phyloP scores from a whole-genome alignment of 371 early-diverging fungal species.

The Smittium culicis region DNA sequence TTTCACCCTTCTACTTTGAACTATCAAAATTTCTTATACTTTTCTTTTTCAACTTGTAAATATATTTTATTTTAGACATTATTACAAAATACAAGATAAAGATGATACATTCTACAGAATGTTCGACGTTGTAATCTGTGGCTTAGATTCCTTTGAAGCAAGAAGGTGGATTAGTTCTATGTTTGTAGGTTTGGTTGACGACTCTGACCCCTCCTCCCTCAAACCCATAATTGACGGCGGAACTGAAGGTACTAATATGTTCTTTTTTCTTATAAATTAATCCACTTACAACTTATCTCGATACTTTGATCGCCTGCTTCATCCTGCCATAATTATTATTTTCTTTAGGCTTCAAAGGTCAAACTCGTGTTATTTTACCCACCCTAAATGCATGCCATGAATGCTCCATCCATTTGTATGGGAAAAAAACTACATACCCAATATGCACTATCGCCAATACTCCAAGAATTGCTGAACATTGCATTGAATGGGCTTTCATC shows the following conservation, averaged over 20 bases:
- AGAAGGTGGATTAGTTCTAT: slow-evolving; percentile 94
- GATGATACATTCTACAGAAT: slow-evolving; percentile 78
- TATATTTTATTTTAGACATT: slow-evolving; percentile 29
- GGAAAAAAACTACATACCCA: slow-evolving; percentile 42
- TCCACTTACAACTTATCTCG: background rate
- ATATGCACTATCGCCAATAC: slow-evolving; percentile 65
- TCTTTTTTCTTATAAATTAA: background rate
- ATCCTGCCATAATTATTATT: background rate
- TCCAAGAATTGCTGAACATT: slow-evolving; percentile 78
- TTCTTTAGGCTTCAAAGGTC: slow-evolving; percentile 67
- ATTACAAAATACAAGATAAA: slow-evolving; percentile 86
- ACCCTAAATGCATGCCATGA: slow-evolving; percentile 67
- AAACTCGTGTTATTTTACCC: slow-evolving; percentile 81
- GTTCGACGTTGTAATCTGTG: slow-evolving; percentile 80
- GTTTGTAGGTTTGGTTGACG: slow-evolving; percentile 56
- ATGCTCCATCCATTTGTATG: slow-evolving; percentile 66
- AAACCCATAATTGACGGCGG: slow-evolving; percentile 93
- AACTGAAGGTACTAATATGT: slow-evolving; percentile 55
- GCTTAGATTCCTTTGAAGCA: slow-evolving; percentile 89
- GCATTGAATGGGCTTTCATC: slow-evolving; percentile 76
- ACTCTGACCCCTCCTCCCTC: slow-evolving; percentile 46
- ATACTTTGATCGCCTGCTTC: background rate
- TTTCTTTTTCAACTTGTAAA: background rate
- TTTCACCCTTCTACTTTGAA: too few relatives aligned
- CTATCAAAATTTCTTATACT: background rate